These are phyloP conservation scores for Apiospora koreana DNA, from an alignment of 2,329 filamentous ascomycete species.

Conservation along the genomic window DNA sequence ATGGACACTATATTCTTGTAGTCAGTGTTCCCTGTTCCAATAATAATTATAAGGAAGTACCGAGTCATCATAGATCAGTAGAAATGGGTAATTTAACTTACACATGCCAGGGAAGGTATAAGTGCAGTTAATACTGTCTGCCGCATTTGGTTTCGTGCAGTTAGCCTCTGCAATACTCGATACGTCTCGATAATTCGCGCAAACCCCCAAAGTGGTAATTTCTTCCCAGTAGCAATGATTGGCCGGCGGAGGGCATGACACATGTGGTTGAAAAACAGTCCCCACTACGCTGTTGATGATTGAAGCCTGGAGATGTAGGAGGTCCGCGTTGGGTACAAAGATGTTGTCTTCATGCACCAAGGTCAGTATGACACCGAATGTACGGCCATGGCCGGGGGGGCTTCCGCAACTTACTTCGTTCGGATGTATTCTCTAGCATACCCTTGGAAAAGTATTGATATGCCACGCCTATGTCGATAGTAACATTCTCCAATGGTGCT, in stretches of 20 bases:
- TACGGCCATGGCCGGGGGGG: no score
- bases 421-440: slow-evolving; percentile 5
- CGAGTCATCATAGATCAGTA: no score
- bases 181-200: background rate
- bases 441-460: slow-evolving; percentile 11
- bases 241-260: background rate
- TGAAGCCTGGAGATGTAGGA: background rate
- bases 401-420: background rate
- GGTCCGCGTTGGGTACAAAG: background rate
- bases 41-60: no score
- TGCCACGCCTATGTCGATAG: background rate
- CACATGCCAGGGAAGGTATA: background rate
- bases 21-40: background rate
- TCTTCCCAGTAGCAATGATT: background rate
- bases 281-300: background rate
- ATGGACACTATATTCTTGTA: background rate
- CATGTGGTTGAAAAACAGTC: background rate
- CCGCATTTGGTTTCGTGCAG: background rate
- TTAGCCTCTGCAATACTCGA: background rate
- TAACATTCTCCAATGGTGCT: slow-evolving; percentile 14
- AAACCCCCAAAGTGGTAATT: background rate
- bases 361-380: background rate
- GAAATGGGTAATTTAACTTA: no score
- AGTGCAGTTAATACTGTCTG: background rate
- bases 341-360: background rate